A percentile compares a stretch with the other conserved stretches of the same genome.
Evolutionary conservation across 129 eudicot genomes (phyloP).

Genomic region (Glebionis coronaria): DNA sequence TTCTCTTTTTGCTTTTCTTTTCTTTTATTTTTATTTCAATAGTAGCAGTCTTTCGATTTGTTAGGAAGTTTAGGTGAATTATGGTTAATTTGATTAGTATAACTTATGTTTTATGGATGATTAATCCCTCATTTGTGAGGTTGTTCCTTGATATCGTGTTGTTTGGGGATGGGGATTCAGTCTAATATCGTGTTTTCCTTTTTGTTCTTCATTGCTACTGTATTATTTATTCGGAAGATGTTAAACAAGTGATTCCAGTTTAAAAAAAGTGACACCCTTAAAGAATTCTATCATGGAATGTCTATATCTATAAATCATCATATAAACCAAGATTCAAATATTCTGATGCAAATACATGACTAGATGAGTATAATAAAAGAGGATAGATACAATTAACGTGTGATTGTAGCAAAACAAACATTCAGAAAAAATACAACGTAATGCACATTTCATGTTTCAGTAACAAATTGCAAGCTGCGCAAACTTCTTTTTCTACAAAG

Average conservation of each 20-base stretch:
- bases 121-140: conserved; percentile 44
- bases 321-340: too few species aligned
- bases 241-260: conserved; percentile 1
- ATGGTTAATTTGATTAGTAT: conserved; percentile 41
- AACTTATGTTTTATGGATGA: conserved; percentile 40
- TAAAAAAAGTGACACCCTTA: background rate
- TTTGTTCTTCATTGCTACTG: conserved; percentile 14
- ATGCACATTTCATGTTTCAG: background rate
- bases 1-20: conserved; percentile 24
- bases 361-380: too few species aligned
- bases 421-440: too few species aligned
- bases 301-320: background rate
- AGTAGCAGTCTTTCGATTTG: conserved; percentile 24
- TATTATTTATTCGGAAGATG: background rate
- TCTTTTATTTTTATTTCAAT: conserved; percentile 19
- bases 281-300: background rate
- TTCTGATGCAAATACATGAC: too few species aligned
- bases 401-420: too few species aligned
- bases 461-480: conserved; percentile 2
- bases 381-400: background rate
- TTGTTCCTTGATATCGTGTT: conserved; percentile 40
- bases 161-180: conserved; percentile 33
- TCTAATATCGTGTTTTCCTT: conserved; percentile 36
- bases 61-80: conserved; percentile 40
- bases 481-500: background rate